Conservation (phyloP, 2,329 filamentous ascomycete species). For the Stemphylium lycopersici region DNA sequence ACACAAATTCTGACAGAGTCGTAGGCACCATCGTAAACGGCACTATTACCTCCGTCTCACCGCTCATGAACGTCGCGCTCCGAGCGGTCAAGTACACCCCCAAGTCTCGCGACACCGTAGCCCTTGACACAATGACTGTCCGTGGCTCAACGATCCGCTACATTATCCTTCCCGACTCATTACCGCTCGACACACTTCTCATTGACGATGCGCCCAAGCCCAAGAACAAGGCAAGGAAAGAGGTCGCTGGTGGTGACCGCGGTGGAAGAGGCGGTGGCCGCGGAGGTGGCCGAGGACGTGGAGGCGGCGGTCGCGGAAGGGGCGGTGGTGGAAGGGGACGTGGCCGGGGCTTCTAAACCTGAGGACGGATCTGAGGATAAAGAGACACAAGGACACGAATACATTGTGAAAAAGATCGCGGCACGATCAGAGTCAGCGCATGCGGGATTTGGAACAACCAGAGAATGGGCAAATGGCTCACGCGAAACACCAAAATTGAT, state of each 20-base stretch:
- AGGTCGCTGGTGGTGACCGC: constrained; percentile 61
- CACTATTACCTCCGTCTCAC: constrained; percentile 94
- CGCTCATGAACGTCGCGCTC: constrained; percentile 97
- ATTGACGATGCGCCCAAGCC: constrained; percentile 98
- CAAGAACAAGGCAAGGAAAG: constrained; percentile 99
- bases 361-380: constrained; percentile 1
- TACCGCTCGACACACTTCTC: constrained; percentile 92
- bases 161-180: constrained; percentile 92
- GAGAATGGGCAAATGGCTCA: constrained; percentile 8
- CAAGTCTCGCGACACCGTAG: constrained; percentile 83
- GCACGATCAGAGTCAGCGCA: constrained; percentile 1
- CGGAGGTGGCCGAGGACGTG: constrained; percentile 52
- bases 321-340: constrained; percentile 49
- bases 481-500: constrained; percentile 25
- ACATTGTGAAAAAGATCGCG: constrained; percentile 6
- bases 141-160: constrained; percentile 96
- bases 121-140: constrained; percentile 94
- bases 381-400: constrained; percentile 5
- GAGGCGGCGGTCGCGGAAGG: constrained; percentile 47
- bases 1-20: neutral
- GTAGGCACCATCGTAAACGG: constrained; percentile 93
- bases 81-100: constrained; percentile 96
- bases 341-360: constrained; percentile 43
- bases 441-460: constrained; percentile 19
- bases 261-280: constrained; percentile 45